A percentile compares a stretch with the other conserved stretches of the same genome.
Conservation (phyloP, 495 filamentous ascomycete genomes). For the Diplogelasinospora grovesii region DNA sequence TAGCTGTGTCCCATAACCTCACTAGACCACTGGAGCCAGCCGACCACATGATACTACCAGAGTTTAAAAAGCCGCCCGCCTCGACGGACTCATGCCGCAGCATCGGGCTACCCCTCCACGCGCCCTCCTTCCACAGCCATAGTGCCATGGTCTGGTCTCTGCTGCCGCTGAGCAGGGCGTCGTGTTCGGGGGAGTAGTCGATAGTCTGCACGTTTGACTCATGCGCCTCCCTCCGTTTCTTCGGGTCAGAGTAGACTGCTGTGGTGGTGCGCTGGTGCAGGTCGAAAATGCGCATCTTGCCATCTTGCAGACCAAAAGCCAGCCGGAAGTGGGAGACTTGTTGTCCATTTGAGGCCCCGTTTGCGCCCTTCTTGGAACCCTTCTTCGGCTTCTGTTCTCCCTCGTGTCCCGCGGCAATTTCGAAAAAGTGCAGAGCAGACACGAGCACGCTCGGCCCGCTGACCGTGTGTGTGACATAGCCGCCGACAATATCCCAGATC, state of each 20-base stretch:
- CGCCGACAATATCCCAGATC: conserved; percentile 90
- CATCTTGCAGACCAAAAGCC: conserved; percentile 87
- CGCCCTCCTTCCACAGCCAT: conserved; percentile 84
- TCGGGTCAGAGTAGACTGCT: conserved; percentile 50
- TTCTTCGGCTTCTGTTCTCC: conserved; percentile 28
- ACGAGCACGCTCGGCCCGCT: conserved; percentile 85
- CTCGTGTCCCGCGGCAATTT: conserved; percentile 44
- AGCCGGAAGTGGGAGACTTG: conserved; percentile 60
- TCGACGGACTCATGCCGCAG: conserved; percentile 83
- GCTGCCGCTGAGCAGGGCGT: conserved; percentile 77
- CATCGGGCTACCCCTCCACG: conserved; percentile 80
- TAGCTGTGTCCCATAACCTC: conserved; percentile 72
- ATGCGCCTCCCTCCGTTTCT: conserved; percentile 60
- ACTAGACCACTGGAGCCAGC: conserved; percentile 80
- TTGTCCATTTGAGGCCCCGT: conserved; percentile 38
- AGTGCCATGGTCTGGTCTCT: conserved; percentile 90
- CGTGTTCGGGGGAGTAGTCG: conserved; percentile 67
- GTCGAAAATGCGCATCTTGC: conserved; percentile 87
- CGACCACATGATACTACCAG: conserved; percentile 65
- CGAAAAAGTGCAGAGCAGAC: conserved; percentile 87
- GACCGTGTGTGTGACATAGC: conserved; percentile 91
- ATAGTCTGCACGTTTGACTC: conserved; percentile 84
- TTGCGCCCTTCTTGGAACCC: conserved; percentile 38
- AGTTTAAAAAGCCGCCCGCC: conserved; percentile 67
- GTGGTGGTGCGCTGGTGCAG: conserved; percentile 72